These are phyloP conservation scores for Fusarium sp. DNA, from an alignment of 2,329 filamentous ascomycete genomes.

Conservation along the genomic window DNA sequence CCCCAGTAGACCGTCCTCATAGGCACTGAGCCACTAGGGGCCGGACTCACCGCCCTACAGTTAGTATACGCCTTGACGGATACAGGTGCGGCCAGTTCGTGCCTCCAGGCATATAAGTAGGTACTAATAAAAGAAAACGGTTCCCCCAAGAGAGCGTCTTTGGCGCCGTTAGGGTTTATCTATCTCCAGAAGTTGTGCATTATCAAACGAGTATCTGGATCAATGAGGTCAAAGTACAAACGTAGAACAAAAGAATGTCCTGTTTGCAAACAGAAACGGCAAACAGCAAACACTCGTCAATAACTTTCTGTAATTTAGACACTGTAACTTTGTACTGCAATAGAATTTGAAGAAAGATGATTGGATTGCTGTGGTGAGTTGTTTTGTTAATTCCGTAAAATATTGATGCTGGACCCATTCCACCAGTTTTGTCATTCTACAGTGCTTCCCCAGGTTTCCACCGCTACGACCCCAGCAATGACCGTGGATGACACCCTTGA, in stretches of 20 bases:
- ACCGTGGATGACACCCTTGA: background rate
- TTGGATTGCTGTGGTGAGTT: background rate
- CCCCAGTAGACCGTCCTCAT: background rate
- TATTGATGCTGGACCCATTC: constrained; percentile 2
- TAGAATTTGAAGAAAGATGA: background rate
- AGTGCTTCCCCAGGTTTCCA: background rate
- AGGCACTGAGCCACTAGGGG: background rate
- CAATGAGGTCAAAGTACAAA: background rate
- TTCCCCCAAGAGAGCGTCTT: background rate
- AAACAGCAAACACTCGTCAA: constrained; percentile 25
- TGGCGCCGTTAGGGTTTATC: background rate
- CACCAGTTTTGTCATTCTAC: background rate
- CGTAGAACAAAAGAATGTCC: background rate
- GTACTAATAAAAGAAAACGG: background rate
- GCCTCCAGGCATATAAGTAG: background rate
- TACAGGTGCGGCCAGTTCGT: background rate
- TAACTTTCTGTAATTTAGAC: background rate
- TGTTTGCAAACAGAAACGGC: constrained; percentile 3
- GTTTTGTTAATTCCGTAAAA: background rate
- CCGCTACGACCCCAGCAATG: background rate
- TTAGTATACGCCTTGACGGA: background rate
- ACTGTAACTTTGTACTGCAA: background rate
- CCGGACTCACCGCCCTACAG: background rate
- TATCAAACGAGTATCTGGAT: background rate
- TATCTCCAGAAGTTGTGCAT: background rate